Conservation (phyloP, 2,329 filamentous ascomycete genomes). For the Mycocentrospora acerina region DNA sequence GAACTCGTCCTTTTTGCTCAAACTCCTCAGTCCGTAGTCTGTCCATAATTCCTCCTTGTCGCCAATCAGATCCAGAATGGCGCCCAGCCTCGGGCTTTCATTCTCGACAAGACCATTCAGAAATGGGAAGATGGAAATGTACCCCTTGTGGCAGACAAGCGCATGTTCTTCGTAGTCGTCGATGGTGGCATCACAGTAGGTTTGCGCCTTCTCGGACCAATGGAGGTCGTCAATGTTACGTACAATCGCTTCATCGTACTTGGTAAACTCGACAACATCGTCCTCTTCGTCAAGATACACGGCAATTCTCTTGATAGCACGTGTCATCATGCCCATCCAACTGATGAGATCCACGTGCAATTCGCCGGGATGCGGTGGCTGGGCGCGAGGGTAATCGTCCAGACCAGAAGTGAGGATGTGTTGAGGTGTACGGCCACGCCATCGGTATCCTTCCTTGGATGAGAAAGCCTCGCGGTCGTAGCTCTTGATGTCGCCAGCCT, state of each 20-base stretch:
- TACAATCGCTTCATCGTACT: conserved; percentile 73
- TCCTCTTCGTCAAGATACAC: conserved; percentile 72
- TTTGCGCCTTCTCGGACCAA: conserved; percentile 78
- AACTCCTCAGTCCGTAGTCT: conserved; percentile 79
- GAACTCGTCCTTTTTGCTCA: conserved; percentile 79
- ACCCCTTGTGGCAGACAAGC: conserved; percentile 94
- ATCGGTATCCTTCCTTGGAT: conserved; percentile 88
- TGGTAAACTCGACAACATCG: conserved; percentile 71
- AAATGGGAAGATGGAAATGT: conserved; percentile 92
- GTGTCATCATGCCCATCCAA: conserved; percentile 97
- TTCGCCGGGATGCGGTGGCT: conserved; percentile 93
- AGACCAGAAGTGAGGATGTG: conserved; percentile 92
- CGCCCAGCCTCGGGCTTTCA: conserved; percentile 72
- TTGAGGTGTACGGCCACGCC: conserved; percentile 83
- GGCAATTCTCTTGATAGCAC: conserved; percentile 79
- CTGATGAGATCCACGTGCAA: conserved; percentile 91
- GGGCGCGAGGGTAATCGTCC: conserved; percentile 92
- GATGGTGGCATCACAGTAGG: conserved; percentile 92
- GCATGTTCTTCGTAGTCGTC: conserved; percentile 90
- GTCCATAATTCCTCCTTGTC: conserved; percentile 90
- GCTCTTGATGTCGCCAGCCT: conserved; percentile 82
- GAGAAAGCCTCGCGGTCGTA: conserved; percentile 91
- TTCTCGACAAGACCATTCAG: conserved; percentile 75
- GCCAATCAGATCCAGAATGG: conserved; percentile 73
- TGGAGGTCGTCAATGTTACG: conserved; percentile 90